Base-by-base conservation (phyloP, 2,329 filamentous ascomycete species). In the Neonectria ditissima region DNA sequence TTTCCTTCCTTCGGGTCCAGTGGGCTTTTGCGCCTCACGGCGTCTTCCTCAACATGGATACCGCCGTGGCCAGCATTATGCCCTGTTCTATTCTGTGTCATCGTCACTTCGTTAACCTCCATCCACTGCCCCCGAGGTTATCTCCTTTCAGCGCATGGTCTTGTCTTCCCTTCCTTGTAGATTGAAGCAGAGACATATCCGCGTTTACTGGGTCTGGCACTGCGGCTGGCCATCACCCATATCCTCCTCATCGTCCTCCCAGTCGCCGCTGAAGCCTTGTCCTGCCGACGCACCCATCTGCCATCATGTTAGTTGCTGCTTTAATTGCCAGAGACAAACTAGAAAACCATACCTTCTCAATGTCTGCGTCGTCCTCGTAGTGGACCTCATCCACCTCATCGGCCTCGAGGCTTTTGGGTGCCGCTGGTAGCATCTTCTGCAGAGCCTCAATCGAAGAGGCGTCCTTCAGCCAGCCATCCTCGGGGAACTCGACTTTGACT, bases 401-500 rank as follows among this genome's bases (percentile, higher is more conserved):
- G 0, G 89, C 88, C 67, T 88, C 83, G 66, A 95, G 90, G 10
- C 86, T 81, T 5, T 86, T 80, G 0, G 80, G 75, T 1, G 87
- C 86, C 10, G 87, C 82, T 0, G 96, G 96, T 13, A 99, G 84
- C 28, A 97, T 84, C 73, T 92, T 92, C 73, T 87, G 83, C 61
- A 99, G 83, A 48, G 87, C 86, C 59, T 91, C 87, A 63, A 95
- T 87, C 1, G 89, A 85, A 13, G 87, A 86, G n/a, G 93, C 88
- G 60, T 92, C 86, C 68, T 87, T 83, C 62, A 94, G 83, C 93
- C 94, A 98, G 26, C 89, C 92, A 72, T 95, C 89, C 71, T 94
- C 89, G 2, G 96, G 96, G 82, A 98, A 98, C 58, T 93, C 87
- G 66, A 99, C 87, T 73, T 96, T 90, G 68, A 97, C 90, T 39